Evolutionary conservation across 2,329 filamentous ascomycete species (phyloP), one percentile per base, ranked within the genome.

Genomic region (Aspergillus terreus): DNA sequence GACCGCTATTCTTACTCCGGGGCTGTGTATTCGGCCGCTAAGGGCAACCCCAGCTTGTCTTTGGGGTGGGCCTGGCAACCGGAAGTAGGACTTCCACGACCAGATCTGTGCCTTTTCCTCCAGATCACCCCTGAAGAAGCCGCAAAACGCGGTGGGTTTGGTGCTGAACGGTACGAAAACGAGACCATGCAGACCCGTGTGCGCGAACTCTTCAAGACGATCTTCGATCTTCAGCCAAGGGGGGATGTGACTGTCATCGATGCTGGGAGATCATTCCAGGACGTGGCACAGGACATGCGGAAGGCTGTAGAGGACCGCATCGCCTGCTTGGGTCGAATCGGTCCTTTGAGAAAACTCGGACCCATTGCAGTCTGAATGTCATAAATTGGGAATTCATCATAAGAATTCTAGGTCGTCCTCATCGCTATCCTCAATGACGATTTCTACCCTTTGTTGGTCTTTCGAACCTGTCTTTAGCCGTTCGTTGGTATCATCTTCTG

Each of bases 1-100:
- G 94, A 99, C 71, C 85, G 94, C 44, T 99, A 97, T 75, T 95
- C 95, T 69, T 92, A 96, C 76, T 94, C 88, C 17, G 94, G 94
- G 49, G 88, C 92, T 51, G 90, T 96, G 46, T 99, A 97, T 75
- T 90, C 86, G 21, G 90, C 90, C 0, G 92, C 94, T 3, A 97
- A 97, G 68, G 78, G 83, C 42, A 90, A 89, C 60, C 82, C 85
- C 0, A 70, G 76, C 2, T 79, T 96, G 11, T 76, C 81, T 0
- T 76, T 96, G 0, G 72, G 80, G 0, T 99, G 94, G 92, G 91
- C 90, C 6, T 85, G 89, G 60, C 80, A 84, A 14, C 90, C 92
- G 1, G 94, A 97, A 63, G 80, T 89, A 12, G 92, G 92, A 0
- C 79, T 99, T 0, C 92, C 94, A 1, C 82, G 87, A 4, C 92